These are phyloP conservation scores for Musa itinerans DNA, from an alignment of 176 grass and related monocot species.

Conservation along the genomic window DNA sequence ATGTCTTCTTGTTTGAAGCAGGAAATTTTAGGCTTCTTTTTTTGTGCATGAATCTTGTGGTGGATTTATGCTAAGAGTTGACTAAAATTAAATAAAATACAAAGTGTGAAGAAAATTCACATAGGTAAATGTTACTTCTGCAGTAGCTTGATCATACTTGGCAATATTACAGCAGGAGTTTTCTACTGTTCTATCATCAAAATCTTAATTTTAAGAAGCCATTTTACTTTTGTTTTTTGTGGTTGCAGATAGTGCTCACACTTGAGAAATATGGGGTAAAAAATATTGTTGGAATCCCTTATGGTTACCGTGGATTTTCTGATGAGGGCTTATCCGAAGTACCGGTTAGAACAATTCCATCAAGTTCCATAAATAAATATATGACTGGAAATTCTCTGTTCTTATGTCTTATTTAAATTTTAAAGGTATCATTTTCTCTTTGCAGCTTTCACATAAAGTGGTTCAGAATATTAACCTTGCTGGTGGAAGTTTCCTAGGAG, in stretches of 20 bases:
- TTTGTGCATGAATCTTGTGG: no score
- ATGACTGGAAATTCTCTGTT: not conserved
- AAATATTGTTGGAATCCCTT: conserved; percentile 93
- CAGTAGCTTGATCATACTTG: no score
- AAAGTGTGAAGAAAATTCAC: no score
- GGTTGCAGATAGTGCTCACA: conserved; percentile 90
- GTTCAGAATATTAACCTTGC: conserved; percentile 98
- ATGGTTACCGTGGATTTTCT: conserved; percentile 87
- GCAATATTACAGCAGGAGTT: not conserved
- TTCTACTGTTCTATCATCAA: not conserved
- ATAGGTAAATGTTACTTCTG: no score
- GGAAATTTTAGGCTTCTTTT: no score
- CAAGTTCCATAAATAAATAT: not conserved
- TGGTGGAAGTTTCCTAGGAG: conserved; percentile 91
- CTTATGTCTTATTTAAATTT: not conserved
- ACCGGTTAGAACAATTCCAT: conserved; percentile 38
- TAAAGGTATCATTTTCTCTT: conserved; percentile 4
- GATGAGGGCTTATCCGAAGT: conserved; percentile 71
- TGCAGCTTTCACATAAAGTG: conserved; percentile 67
- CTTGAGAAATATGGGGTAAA: conserved; percentile 96
- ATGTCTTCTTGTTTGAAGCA: no score
- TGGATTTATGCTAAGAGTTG: no score
- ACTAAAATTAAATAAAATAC: no score
- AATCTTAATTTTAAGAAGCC: not conserved
- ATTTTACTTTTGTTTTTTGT: not conserved